Percentiles rank a stretch among this genome's conserved stretches.
phyloP scores from a whole-genome alignment of 371 early-diverging fungal species.

The Apophysomyces variabilis region DNA sequence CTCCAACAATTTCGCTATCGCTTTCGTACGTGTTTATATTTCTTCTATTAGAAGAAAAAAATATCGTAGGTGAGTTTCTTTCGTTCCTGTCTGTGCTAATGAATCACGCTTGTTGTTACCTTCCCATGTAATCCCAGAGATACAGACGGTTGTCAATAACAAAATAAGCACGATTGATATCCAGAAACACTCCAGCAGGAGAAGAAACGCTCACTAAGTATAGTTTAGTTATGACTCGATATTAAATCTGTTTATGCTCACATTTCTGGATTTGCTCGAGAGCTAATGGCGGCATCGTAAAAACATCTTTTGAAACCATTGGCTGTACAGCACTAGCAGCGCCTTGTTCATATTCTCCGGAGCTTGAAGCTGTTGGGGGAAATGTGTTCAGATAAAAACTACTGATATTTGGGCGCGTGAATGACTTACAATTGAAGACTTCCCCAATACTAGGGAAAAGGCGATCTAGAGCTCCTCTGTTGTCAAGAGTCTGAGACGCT shows the following conservation, averaged over 20 bases:
- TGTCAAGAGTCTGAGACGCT: constrained; percentile 22
- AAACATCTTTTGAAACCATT: constrained; percentile 16
- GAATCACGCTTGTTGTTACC: constrained; percentile 31
- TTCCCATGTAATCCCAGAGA: constrained; percentile 84
- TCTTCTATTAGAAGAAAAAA: constrained; percentile 31
- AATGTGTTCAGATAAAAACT: not conserved
- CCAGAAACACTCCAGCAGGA: constrained; percentile 58
- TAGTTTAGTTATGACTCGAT: not conserved
- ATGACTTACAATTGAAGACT: constrained; percentile 18
- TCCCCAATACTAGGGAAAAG: constrained; percentile 21
- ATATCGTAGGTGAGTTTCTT: too few relatives aligned
- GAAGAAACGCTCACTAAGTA: constrained; percentile 31
- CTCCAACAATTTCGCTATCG: constrained; percentile 83
- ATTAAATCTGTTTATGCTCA: not conserved
- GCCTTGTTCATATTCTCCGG: constrained; percentile 14
- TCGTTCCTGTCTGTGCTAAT: not conserved
- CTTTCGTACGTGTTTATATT: constrained; percentile 79
- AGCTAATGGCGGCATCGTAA: constrained; percentile 26
- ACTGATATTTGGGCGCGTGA: not conserved
- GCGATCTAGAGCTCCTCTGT: constrained; percentile 8
- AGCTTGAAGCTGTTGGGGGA: constrained; percentile 16
- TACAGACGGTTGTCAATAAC: constrained; percentile 85
- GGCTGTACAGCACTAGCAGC: constrained; percentile 16
- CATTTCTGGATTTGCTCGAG: constrained; percentile 27
- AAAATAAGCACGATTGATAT: constrained; percentile 88